phyloP scores from a whole-genome alignment of 2,329 filamentous ascomycete species.

The Pseudocercospora fuligena region DNA sequence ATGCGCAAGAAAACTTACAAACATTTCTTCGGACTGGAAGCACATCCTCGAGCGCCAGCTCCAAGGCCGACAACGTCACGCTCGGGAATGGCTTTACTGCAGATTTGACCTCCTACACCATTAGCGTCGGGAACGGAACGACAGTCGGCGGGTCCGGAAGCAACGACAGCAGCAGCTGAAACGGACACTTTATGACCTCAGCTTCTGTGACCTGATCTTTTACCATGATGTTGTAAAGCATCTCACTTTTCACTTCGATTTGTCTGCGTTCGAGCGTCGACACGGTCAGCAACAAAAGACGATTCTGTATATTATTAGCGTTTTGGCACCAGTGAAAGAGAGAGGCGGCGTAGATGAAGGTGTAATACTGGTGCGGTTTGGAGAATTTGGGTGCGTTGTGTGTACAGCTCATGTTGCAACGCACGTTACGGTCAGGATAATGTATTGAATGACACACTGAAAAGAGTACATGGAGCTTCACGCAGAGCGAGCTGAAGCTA shows the following conservation, averaged over 20 bases:
- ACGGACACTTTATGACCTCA: slow-evolving; percentile 15
- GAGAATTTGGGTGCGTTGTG: not conserved
- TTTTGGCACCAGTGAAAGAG: slow-evolving; percentile 4
- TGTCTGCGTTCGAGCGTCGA: slow-evolving; percentile 2
- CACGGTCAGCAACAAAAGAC: not conserved
- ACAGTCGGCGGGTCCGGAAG: slow-evolving; percentile 28
- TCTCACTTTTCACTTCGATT: slow-evolving; percentile 1
- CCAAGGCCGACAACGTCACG: slow-evolving; percentile 32
- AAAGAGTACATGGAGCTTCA: slow-evolving; percentile 8
- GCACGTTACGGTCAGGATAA: slow-evolving; percentile 10
- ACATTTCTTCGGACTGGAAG: slow-evolving; percentile 36
- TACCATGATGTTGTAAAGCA: not conserved
- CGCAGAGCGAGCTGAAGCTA: slow-evolving; percentile 11
- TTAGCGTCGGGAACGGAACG: slow-evolving; percentile 35
- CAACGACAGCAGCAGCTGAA: slow-evolving; percentile 8
- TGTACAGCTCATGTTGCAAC: slow-evolving; percentile 12
- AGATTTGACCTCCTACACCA: slow-evolving; percentile 27
- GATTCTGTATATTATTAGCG: not conserved
- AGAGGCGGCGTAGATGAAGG: not conserved
- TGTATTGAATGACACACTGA: slow-evolving; percentile 10
- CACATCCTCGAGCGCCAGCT: slow-evolving; percentile 24
- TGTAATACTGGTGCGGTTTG: slow-evolving; percentile 7
- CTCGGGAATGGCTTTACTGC: slow-evolving; percentile 36
- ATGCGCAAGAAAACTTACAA: slow-evolving; percentile 51
- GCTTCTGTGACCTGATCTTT: not conserved